A percentile compares a stretch with the other conserved stretches of the same genome.
These are phyloP conservation scores for Colletotrichum sp. DNA, from an alignment of 2,329 filamentous ascomycete genomes.

Conservation along the genomic window DNA sequence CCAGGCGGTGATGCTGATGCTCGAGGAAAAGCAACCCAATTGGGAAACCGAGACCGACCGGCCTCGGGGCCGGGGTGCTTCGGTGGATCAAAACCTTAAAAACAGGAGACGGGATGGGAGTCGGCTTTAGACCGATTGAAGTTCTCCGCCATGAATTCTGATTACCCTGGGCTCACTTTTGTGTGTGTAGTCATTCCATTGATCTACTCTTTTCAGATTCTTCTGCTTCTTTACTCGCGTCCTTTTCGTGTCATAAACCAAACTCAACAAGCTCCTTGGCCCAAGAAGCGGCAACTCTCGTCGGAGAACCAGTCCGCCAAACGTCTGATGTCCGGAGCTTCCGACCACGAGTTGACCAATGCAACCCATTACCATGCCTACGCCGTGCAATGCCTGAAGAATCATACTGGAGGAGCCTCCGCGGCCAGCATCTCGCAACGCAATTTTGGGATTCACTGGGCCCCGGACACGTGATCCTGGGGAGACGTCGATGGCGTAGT, in stretches of 20 bases:
- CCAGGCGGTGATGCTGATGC: not conserved
- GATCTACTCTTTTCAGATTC: not conserved
- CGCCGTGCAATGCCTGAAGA: not conserved
- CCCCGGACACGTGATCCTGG: not conserved
- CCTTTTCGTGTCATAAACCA: fast-evolving
- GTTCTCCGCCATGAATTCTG: not conserved
- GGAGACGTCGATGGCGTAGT: not conserved
- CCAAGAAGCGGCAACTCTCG: not conserved
- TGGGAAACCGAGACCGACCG: not conserved
- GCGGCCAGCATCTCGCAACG: too few species aligned
- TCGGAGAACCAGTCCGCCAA: not conserved
- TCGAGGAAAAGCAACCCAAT: not conserved
- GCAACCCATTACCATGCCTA: not conserved
- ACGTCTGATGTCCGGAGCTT: not conserved
- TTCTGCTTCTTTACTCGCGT: too few species aligned
- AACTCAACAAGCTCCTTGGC: not conserved
- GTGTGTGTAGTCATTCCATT: fast-evolving
- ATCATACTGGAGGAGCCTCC: too few species aligned
- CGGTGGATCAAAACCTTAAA: not conserved
- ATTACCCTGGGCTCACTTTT: fast-evolving
- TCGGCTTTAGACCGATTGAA: not conserved
- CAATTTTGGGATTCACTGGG: too few species aligned
- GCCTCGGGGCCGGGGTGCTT: not conserved
- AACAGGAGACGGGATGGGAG: fast-evolving
- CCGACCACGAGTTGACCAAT: fast-evolving